Evolutionary conservation across 805 yeast species (phyloP).

Genomic region (Teunomyces pallodes): DNA sequence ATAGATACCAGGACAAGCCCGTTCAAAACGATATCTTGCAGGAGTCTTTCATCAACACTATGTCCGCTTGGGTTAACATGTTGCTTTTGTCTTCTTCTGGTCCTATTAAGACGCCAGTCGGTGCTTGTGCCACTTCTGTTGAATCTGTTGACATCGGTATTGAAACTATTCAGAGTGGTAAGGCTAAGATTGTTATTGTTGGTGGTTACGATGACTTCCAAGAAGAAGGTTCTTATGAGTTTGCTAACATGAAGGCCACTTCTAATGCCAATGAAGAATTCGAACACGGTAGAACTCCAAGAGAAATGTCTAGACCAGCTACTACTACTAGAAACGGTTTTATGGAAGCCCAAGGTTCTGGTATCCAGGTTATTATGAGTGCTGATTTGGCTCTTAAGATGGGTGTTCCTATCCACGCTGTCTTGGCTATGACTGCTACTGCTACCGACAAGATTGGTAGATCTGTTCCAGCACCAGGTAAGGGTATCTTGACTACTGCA

Average conservation of each 20-base stretch:
- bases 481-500: slow-evolving; percentile 98
- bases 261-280: slow-evolving; percentile 84
- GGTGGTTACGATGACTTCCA: slow-evolving; percentile 99
- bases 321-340: slow-evolving; percentile 95
- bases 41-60: slow-evolving; percentile 97
- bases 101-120: slow-evolving; percentile 98
- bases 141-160: slow-evolving; percentile 96
- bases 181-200: slow-evolving; percentile 93
- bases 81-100: slow-evolving; percentile 94
- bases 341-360: slow-evolving; percentile 99
- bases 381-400: slow-evolving; percentile 91
- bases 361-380: slow-evolving; percentile 94
- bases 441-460: slow-evolving; percentile 98
- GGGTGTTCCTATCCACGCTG: slow-evolving; percentile 99
- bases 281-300: slow-evolving; percentile 95
- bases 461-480: slow-evolving; percentile 99
- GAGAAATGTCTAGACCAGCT: slow-evolving; percentile 98
- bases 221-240: slow-evolving; percentile 97
- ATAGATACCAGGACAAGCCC: slow-evolving; percentile 87
- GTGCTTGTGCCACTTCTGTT: slow-evolving; percentile 99
- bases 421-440: slow-evolving; percentile 90
- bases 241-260: slow-evolving; percentile 98
- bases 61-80: slow-evolving; percentile 99
- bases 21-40: slow-evolving; percentile 97
- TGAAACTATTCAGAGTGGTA: slow-evolving; percentile 88